Conservation (phyloP, 306 rosid genomes). For the Luffa aegyptiaca region DNA sequence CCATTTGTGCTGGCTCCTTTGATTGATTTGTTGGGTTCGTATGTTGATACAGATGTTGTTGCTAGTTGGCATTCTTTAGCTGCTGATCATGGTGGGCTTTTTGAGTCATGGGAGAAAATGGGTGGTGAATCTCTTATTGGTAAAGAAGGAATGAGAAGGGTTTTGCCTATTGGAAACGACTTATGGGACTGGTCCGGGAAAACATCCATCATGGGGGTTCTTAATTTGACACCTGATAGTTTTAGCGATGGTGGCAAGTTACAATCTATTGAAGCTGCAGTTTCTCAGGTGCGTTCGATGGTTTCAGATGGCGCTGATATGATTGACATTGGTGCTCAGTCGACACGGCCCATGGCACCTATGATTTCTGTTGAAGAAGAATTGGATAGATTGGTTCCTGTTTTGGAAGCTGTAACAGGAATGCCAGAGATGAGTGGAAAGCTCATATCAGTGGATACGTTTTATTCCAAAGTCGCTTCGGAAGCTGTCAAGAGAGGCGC, state of each 20-base stretch:
- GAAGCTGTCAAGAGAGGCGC: slow-evolving; percentile 84
- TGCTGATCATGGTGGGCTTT: slow-evolving; percentile 43
- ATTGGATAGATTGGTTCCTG: slow-evolving; percentile 61
- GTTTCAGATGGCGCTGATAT: slow-evolving; percentile 76
- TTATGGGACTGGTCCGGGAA: slow-evolving; percentile 65
- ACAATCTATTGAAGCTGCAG: slow-evolving; percentile 47
- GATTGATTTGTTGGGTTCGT: slow-evolving; percentile 67
- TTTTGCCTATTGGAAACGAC: slow-evolving; percentile 52
- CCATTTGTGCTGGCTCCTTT: slow-evolving; percentile 91
- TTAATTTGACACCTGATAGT: slow-evolving; percentile 91
- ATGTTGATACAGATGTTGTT: slow-evolving; percentile 49
- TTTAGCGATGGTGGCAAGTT: slow-evolving; percentile 85
- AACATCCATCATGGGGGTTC: slow-evolving; percentile 70
- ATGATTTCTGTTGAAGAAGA: slow-evolving; percentile 62
- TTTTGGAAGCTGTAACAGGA: slow-evolving; percentile 54
- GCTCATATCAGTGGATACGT: slow-evolving; percentile 78
- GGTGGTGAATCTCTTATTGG: slow-evolving; percentile 80
- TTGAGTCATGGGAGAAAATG: slow-evolving; percentile 51
- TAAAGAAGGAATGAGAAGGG: slow-evolving; percentile 71
- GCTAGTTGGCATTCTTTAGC: slow-evolving; percentile 79
- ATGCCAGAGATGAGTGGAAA: slow-evolving; percentile 74
- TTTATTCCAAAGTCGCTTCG: slow-evolving; percentile 66
- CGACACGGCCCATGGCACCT: slow-evolving; percentile 70
- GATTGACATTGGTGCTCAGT: slow-evolving; percentile 87
- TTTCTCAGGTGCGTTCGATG: slow-evolving; percentile 68